Conservation (phyloP, 83 land plant species). For the Larix sibirica region DNA sequence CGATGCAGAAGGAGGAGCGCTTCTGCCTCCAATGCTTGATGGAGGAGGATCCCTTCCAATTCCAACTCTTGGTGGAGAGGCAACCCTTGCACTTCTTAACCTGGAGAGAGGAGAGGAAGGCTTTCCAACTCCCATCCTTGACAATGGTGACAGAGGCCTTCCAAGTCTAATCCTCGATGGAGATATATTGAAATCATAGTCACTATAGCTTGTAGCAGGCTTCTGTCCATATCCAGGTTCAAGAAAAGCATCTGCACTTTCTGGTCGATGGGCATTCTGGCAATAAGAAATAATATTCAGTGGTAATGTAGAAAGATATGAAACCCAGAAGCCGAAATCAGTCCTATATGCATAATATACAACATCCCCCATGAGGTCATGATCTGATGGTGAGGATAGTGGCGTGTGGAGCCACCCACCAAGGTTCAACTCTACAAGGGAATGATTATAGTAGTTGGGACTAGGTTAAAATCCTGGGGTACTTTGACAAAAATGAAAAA, state of each 20-base stretch:
- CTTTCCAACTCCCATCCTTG: constrained; percentile 16
- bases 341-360: neutral
- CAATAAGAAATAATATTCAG: constrained; percentile 6
- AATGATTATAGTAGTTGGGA: no score
- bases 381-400: no score
- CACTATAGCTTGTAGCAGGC: constrained; percentile 20
- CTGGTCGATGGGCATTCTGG: constrained; percentile 8
- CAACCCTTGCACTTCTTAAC: constrained; percentile 6
- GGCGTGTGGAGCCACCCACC: no score
- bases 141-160: constrained; percentile 17
- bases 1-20: neutral
- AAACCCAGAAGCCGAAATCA: neutral
- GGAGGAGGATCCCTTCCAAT: constrained; percentile 3
- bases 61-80: constrained; percentile 12
- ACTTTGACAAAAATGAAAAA: no score
- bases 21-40: constrained; percentile 1
- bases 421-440: no score
- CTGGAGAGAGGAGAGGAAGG: constrained; percentile 22
- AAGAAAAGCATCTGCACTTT: constrained; percentile 15
- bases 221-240: constrained; percentile 37
- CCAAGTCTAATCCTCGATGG: constrained; percentile 22
- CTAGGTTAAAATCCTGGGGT: no score
- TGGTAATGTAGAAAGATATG: neutral
- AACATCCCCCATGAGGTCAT: neutral
- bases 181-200: constrained; percentile 23